Conservation (phyloP, 495 filamentous ascomycete species). For the Aspergillus egyptiacus region DNA sequence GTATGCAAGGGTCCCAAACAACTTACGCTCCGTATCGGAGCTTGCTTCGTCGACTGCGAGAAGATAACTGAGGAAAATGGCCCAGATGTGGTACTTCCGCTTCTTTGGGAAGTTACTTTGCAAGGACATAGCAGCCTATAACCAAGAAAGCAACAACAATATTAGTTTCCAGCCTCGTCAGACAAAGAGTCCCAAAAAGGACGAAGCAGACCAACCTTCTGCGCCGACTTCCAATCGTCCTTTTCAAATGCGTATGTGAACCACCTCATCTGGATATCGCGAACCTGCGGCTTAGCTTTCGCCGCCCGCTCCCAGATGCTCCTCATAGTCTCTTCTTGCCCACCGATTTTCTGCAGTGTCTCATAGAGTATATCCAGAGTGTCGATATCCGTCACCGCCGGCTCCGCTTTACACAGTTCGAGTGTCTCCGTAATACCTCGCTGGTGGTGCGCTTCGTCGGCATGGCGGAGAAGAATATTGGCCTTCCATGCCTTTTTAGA, state of each 20-base stretch:
- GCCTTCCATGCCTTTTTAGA: slow-evolving; percentile 46
- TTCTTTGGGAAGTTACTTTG: slow-evolving; percentile 53
- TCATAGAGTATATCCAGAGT: slow-evolving; percentile 43
- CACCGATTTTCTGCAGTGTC: slow-evolving; percentile 30
- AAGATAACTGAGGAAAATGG: slow-evolving; percentile 47
- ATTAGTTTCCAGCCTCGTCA: background rate
- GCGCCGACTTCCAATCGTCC: slow-evolving; percentile 51
- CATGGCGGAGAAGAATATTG: slow-evolving; percentile 40
- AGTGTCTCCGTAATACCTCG: slow-evolving; percentile 45
- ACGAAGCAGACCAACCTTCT: slow-evolving; percentile 40
- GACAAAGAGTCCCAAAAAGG: background rate
- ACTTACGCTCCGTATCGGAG: slow-evolving; percentile 44
- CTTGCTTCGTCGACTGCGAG: slow-evolving; percentile 30
- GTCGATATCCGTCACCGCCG: slow-evolving; percentile 46
- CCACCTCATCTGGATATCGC: slow-evolving; percentile 50
- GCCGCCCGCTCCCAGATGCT: slow-evolving; percentile 52
- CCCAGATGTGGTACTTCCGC: slow-evolving; percentile 54
- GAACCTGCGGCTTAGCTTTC: slow-evolving; percentile 45
- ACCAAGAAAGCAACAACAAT: background rate
- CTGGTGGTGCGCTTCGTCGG: slow-evolving; percentile 38
- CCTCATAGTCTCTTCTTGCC: slow-evolving; percentile 30
- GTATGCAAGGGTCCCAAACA: slow-evolving; percentile 54
- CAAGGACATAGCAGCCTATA: slow-evolving; percentile 52
- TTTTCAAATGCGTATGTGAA: slow-evolving; percentile 43
- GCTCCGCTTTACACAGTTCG: slow-evolving; percentile 39